A percentile compares a stretch with the other conserved stretches of the same genome.
Evolutionary conservation across 176 grass and related monocot species (phyloP).

Genomic region (Elaeis guineensis): DNA sequence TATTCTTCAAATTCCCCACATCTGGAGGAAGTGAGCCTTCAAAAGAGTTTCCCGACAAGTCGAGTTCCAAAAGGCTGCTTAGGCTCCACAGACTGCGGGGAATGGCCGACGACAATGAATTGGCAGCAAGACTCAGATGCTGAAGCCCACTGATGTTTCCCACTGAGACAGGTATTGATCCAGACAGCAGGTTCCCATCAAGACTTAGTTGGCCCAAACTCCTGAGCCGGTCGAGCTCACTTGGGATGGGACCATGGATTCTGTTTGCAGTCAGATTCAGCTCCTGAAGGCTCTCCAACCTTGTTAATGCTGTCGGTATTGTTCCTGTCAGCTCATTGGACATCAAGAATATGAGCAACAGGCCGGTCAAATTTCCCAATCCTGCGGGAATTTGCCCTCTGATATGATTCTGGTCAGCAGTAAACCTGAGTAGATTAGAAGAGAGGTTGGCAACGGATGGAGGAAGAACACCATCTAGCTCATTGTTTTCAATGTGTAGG

Average conservation of each 20-base stretch:
- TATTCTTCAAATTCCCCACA: slow-evolving; percentile 9
- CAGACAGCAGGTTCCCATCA: slow-evolving; percentile 7
- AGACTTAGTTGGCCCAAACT: slow-evolving; percentile 6
- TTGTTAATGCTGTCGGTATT: slow-evolving; percentile 12
- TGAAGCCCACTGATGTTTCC: slow-evolving; percentile 19
- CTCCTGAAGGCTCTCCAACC: slow-evolving; percentile 5
- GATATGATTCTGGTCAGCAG: slow-evolving; percentile 1
- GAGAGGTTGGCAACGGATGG: slow-evolving; percentile 14
- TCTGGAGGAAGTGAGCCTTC: slow-evolving; percentile 21
- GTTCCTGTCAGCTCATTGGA: slow-evolving; percentile 11
- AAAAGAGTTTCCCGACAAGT: slow-evolving; percentile 12
- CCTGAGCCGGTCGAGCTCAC: slow-evolving; percentile 18
- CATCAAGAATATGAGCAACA: neutral
- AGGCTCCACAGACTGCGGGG: slow-evolving; percentile 16
- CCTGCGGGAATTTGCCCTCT: slow-evolving; percentile 5
- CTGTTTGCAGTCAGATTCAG: neutral
- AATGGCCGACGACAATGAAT: slow-evolving; percentile 15
- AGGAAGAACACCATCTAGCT: slow-evolving; percentile 15
- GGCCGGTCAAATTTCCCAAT: slow-evolving; percentile 16
- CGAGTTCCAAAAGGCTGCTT: neutral
- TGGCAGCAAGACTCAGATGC: neutral
- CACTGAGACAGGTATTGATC: slow-evolving; percentile 16
- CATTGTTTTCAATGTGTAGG: slow-evolving; percentile 2
- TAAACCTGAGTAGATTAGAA: neutral
- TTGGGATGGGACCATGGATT: slow-evolving; percentile 15